Evolutionary conservation across 768 basidiomycete species (phyloP).

Genomic region (Rhodotorula sphaerocarpa): DNA sequence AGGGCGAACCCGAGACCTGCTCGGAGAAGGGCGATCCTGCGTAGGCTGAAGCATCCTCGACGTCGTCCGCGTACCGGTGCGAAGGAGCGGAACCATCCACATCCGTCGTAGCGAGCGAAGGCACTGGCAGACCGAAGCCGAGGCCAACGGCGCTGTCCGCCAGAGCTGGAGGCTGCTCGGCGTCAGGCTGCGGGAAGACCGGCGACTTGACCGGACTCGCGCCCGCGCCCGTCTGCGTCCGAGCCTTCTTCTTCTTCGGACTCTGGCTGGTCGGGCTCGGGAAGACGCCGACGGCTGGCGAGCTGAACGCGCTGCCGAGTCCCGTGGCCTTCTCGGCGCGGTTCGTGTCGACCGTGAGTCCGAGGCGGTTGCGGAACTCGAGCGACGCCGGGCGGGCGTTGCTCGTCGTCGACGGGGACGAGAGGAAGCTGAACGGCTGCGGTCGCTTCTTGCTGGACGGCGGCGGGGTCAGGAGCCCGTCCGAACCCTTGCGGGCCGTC

Average conservation of each 20-base stretch:
- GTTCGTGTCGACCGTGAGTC: constrained; percentile 7
- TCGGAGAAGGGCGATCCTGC: no score
- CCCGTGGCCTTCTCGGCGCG: constrained; percentile 2
- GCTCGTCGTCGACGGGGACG: neutral
- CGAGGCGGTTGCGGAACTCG: neutral
- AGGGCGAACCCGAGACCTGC: neutral
- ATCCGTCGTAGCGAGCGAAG: no score
- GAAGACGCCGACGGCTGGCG: constrained; percentile 17
- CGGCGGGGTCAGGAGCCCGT: neutral
- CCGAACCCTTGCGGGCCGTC: neutral
- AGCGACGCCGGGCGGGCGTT: neutral
- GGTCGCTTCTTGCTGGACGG: neutral
- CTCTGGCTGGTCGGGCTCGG: constrained; percentile 8
- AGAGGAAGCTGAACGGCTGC: neutral
- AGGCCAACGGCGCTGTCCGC: neutral
- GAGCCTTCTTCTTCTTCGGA: constrained; percentile 25
- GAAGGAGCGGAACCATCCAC: no score
- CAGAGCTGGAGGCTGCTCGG: no score
- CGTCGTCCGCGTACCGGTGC: no score
- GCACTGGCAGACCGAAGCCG: neutral
- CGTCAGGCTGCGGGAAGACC: neutral
- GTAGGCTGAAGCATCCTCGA: no score
- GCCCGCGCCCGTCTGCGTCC: neutral
- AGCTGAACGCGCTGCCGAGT: constrained; percentile 26
- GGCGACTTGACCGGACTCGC: neutral